phyloP scores from a whole-genome alignment of 768 basidiomycete genomes.

The Xerocomus potaroensis region DNA sequence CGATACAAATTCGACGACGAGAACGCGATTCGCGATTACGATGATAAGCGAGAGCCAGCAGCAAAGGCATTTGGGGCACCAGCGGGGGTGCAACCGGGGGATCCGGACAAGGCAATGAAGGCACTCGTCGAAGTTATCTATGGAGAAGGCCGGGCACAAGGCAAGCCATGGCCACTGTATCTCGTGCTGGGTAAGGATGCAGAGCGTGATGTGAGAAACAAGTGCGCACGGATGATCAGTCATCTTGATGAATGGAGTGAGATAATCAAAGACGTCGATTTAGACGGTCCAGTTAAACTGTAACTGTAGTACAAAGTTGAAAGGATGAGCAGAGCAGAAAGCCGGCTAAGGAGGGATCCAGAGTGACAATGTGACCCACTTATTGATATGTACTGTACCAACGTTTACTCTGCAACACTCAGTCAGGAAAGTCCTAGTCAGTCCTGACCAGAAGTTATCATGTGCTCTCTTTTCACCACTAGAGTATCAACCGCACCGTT shows the following conservation, averaged over 20 bases:
- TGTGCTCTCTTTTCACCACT: no score
- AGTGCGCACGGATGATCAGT: conserved; percentile 41
- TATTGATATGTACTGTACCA: no score
- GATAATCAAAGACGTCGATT: conserved; percentile 41
- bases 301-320: no score
- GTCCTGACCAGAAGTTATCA: no score
- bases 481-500: no score
- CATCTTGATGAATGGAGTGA: conserved; percentile 55
- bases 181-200: conserved; percentile 53
- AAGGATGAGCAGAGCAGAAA: no score
- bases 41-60: conserved; percentile 36
- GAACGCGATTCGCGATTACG: conserved; percentile 49
- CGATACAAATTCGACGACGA: conserved; percentile 32
- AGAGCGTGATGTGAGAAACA: conserved; percentile 45
- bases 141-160: conserved; percentile 50
- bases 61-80: conserved; percentile 31
- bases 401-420: no score
- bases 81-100: conserved; percentile 46
- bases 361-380: no score
- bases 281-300: conserved; percentile 24
- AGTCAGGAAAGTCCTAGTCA: no score
- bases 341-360: no score
- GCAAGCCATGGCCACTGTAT: conserved; percentile 44
- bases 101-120: conserved; percentile 57
- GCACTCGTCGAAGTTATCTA: conserved; percentile 39